Evolutionary conservation across 805 yeast species (phyloP).

Genomic region (Geotrichum ghanense): DNA sequence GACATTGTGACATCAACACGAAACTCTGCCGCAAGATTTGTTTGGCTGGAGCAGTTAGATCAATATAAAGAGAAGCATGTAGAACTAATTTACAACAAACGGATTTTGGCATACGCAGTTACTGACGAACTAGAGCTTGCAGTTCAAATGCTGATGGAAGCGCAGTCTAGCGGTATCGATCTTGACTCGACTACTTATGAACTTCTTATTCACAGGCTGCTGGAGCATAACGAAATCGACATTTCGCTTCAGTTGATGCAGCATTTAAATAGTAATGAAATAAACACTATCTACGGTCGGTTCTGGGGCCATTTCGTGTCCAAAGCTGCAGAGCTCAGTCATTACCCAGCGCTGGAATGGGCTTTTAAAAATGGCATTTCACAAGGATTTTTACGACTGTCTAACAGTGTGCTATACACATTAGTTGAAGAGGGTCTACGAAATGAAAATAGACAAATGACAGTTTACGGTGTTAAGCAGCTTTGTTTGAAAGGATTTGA

Average conservation of each 20-base stretch:
- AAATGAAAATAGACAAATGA: not conserved
- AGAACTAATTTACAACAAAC: not conserved
- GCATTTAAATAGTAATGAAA: constrained; percentile 8
- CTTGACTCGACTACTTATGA: constrained; percentile 17
- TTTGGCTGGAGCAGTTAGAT: too few relatives aligned
- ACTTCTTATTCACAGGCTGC: constrained; percentile 16
- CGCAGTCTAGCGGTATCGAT: not conserved
- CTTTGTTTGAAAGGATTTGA: not conserved
- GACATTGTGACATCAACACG: too few relatives aligned
- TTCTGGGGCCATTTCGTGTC: constrained; percentile 24
- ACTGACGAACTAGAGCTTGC: not conserved
- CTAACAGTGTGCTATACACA: not conserved
- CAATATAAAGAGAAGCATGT: too few relatives aligned
- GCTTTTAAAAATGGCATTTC: constrained; percentile 9
- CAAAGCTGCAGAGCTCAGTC: constrained; percentile 12
- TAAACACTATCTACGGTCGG: constrained; percentile 17
- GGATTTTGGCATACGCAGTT: not conserved
- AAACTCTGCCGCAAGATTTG: too few relatives aligned
- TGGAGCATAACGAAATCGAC: constrained; percentile 19
- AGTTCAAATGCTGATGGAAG: not conserved
- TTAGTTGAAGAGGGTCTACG: not conserved
- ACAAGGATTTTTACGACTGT: not conserved
- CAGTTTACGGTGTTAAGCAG: not conserved
- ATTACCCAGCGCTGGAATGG: constrained; percentile 20
- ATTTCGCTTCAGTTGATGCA: constrained; percentile 18